Conservation (phyloP, 2,329 filamentous ascomycete species). For the Pseudocercospora ulei region DNA sequence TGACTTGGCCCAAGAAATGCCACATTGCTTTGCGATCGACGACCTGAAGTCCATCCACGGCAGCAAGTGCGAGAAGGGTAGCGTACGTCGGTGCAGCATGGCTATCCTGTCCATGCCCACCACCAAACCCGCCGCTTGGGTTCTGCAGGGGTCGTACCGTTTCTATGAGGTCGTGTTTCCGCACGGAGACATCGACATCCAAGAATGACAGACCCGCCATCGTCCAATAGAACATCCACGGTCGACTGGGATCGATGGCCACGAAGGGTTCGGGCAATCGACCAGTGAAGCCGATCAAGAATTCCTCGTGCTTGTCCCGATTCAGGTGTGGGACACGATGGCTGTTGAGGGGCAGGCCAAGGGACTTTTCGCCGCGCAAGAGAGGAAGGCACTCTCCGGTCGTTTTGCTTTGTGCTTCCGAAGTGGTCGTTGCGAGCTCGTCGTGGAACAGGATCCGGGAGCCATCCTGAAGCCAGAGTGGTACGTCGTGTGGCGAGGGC, state of each 20-base stretch:
- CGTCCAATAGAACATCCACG: conserved; percentile 93
- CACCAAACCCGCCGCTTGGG: conserved; percentile 72
- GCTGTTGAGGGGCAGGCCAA: conserved; percentile 48
- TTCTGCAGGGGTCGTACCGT: conserved; percentile 80
- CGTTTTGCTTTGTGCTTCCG: conserved; percentile 22
- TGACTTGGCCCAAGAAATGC: conserved; percentile 78
- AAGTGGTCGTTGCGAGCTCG: conserved; percentile 23
- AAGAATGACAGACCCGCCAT: conserved; percentile 65
- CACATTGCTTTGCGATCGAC: conserved; percentile 80
- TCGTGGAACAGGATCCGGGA: conserved; percentile 26
- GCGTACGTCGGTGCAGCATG: conserved; percentile 89
- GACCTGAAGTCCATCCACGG: conserved; percentile 65
- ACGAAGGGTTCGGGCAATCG: conserved; percentile 61
- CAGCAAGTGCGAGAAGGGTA: conserved; percentile 63
- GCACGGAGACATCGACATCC: conserved; percentile 59
- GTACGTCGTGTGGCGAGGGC: conserved; percentile 14
- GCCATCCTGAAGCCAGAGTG: conserved; percentile 26
- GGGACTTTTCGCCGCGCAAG: conserved; percentile 31
- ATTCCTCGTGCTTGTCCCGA: conserved; percentile 51
- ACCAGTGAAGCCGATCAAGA: conserved; percentile 48
- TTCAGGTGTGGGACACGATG: conserved; percentile 67
- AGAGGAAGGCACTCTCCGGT: conserved; percentile 27
- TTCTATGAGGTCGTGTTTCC: conserved; percentile 54
- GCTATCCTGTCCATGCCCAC: conserved; percentile 80
- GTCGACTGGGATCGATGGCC: conserved; percentile 71